phyloP scores from a whole-genome alignment of 768 basidiomycete genomes.

The Kondoa malvinella region DNA sequence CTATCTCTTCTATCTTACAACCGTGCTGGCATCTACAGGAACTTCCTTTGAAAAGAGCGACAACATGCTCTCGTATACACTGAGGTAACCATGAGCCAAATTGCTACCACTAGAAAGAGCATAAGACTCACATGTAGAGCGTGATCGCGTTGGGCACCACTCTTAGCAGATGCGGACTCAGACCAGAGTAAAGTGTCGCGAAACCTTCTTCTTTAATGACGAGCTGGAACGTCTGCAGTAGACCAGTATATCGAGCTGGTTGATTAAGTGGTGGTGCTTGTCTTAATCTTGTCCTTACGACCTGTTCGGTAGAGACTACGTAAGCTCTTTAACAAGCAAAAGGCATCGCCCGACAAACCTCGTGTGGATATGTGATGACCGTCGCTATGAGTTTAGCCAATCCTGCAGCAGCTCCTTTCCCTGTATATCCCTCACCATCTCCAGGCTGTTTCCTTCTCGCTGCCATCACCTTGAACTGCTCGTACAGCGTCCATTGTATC shows the following conservation, averaged over 20 bases:
- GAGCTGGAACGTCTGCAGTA: constrained; percentile 64
- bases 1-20: background rate
- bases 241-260: constrained; percentile 56
- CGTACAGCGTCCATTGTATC: constrained; percentile 95
- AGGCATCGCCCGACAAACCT: constrained; percentile 41
- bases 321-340: background rate
- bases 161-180: constrained; percentile 86
- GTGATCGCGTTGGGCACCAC: constrained; percentile 93
- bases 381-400: constrained; percentile 85
- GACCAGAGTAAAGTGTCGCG: constrained; percentile 68
- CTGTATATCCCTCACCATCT: constrained; percentile 46
- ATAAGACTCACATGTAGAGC: constrained; percentile 90
- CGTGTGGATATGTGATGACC: constrained; percentile 93
- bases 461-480: constrained; percentile 62
- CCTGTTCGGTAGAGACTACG: constrained; percentile 36
- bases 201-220: constrained; percentile 82
- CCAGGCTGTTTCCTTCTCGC: constrained; percentile 33
- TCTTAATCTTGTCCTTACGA: constrained; percentile 75
- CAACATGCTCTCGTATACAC: background rate
- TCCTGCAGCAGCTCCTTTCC: constrained; percentile 77
- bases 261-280: constrained; percentile 67
- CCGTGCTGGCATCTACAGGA: background rate
- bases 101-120: too few relatives aligned
- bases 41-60: background rate
- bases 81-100: too few relatives aligned